Percentiles rank a stretch among this genome's conserved stretches.
These are phyloP conservation scores for Cynanchum wilfordii DNA, from an alignment of 257 asterid genomes.

Conservation along the genomic window DNA sequence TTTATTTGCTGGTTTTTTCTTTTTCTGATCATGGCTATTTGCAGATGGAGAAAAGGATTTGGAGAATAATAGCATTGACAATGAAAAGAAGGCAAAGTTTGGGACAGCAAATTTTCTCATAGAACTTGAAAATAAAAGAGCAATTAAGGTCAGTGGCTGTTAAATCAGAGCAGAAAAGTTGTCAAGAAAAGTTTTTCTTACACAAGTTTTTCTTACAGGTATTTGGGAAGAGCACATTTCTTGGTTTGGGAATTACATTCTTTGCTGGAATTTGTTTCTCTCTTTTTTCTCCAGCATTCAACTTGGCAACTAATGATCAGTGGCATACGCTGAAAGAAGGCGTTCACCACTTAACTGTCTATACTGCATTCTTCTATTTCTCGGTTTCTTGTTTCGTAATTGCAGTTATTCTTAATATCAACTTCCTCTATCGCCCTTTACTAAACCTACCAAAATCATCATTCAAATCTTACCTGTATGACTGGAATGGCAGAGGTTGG, in stretches of 20 bases:
- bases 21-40: neutral
- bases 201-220: slow-evolving; percentile 46
- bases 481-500: slow-evolving; percentile 91
- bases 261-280: slow-evolving; percentile 92
- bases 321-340: slow-evolving; percentile 63
- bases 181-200: neutral
- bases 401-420: slow-evolving; percentile 63
- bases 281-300: slow-evolving; percentile 85
- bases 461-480: slow-evolving; percentile 57
- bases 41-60: slow-evolving; percentile 19
- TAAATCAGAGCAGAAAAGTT: neutral
- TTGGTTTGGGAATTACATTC: slow-evolving; percentile 74
- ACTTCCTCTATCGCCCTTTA: slow-evolving; percentile 63
- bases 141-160: slow-evolving; percentile 65
- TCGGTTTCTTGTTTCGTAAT: slow-evolving; percentile 67
- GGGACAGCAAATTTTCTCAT: slow-evolving; percentile 82
- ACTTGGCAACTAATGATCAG: slow-evolving; percentile 86
- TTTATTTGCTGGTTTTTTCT: slow-evolving; percentile 4
- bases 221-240: slow-evolving; percentile 67
- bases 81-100: slow-evolving; percentile 47
- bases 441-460: slow-evolving; percentile 72
- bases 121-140: slow-evolving; percentile 68
- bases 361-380: slow-evolving; percentile 92
- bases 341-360: slow-evolving; percentile 71
- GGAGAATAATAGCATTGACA: slow-evolving; percentile 50